Base-by-base conservation (phyloP, 2,329 filamentous ascomycete species). In the Beauveria sp. region DNA sequence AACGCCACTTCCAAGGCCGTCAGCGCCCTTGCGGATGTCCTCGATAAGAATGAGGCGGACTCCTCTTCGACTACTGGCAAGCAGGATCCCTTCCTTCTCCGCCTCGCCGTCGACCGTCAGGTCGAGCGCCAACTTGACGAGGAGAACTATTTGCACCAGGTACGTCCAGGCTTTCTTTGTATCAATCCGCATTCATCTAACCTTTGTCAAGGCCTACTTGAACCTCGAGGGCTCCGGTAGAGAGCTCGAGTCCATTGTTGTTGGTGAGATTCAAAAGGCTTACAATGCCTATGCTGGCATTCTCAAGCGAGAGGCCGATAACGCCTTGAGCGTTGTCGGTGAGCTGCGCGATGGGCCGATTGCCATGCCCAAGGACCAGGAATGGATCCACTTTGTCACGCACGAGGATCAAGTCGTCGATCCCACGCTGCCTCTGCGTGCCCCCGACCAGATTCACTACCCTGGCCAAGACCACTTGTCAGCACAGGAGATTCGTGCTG, bases 201-300 rank as follows among this genome's bases (percentile, higher is more conserved):
- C 72, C 60, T 10, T 16, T 8, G 2, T 10, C 9, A 57, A 96
- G 89, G 95, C 95, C 10, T 97, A 96, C 70, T 81, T 97, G 57
- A 98, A 99, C 71, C 81, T 99, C 16, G 95, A 99, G 73, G 90
- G 86, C 66, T 98, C 95, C 18, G 95, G 95, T 2, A 88, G 93
- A 63, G 95, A 99, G 75, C 84, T 99, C 2, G 95, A 99, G 75
- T 90, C 91, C 0, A 98, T 99, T 65, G 91, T 99, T 1, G 91
- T 99, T 16, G 91, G 93, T 66, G 95, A 99, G 75, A 96, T 99
- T 47, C 95, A 99, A 71, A 98, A 98, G 74, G 92, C 95, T 0
- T 98, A 97, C 78, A 96, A 95, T 69, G 92, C 93, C 2, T 91
- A 96, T 67, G 90, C 93, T 26, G 89, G 88, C 58, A 96, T 98